Evolutionary conservation across 169 alveolate species (phyloP).

Genomic region (Plasmodium adleri): DNA sequence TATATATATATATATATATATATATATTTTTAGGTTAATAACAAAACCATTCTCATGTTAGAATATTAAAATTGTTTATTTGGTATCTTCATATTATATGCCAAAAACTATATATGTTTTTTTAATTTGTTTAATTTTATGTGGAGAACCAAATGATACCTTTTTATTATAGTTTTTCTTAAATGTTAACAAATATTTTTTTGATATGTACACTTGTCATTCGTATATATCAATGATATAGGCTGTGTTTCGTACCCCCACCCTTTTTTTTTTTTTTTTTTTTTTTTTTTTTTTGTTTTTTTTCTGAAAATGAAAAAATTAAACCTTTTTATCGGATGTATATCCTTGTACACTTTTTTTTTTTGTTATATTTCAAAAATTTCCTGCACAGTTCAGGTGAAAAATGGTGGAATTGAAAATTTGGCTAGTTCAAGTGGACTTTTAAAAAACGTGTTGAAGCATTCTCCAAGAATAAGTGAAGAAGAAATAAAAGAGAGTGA

Average conservation of each 20-base stretch:
- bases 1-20: neutral
- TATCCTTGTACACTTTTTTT: neutral
- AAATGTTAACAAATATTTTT: neutral
- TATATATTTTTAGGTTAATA: neutral
- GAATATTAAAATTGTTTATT: neutral
- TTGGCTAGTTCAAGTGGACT: slow-evolving; percentile 45
- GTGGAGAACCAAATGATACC: neutral
- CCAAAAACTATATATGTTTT: no score
- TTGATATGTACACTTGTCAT: neutral
- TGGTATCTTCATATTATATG: no score
- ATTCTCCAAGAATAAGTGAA: slow-evolving; percentile 68
- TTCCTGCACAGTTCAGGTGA: slow-evolving; percentile 12
- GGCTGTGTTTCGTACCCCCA: neutral
- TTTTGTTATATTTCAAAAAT: neutral
- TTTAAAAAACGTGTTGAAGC: slow-evolving; percentile 61
- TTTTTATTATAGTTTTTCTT: neutral
- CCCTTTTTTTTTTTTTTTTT: neutral
- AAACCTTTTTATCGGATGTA: slow-evolving; percentile 4
- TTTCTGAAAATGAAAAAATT: slow-evolving; percentile 15
- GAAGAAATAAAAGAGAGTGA: slow-evolving; percentile 51
- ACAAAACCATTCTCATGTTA: neutral
- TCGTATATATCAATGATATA: no score
- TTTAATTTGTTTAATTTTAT: neutral
- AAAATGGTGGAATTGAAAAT: slow-evolving; percentile 31
- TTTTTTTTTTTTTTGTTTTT: neutral